Conservation (phyloP, 2,329 filamentous ascomycete species). For the Gremmenia infestans region DNA sequence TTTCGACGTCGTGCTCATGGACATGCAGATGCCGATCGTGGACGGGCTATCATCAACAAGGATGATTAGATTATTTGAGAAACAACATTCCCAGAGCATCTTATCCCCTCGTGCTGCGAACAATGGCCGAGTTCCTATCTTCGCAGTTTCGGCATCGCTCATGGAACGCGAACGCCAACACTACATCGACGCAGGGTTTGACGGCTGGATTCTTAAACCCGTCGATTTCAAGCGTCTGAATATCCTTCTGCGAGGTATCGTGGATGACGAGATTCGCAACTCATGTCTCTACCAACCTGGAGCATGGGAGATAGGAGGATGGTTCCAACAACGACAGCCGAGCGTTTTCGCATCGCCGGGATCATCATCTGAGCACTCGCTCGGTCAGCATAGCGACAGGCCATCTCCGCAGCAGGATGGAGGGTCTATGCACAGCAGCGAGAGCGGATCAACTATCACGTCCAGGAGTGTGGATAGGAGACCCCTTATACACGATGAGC, state of each 20-base stretch:
- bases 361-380: slow-evolving; percentile 11
- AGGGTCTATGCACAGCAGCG: slow-evolving; percentile 10
- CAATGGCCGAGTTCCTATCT: slow-evolving; percentile 70
- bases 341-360: neutral
- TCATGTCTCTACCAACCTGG: slow-evolving; percentile 65
- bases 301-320: slow-evolving; percentile 80
- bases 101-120: slow-evolving; percentile 54
- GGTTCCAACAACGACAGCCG: slow-evolving; percentile 49
- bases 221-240: slow-evolving; percentile 75
- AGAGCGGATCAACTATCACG: slow-evolving; percentile 13
- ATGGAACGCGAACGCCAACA: slow-evolving; percentile 61
- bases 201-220: slow-evolving; percentile 87
- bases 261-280: slow-evolving; percentile 52
- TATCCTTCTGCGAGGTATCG: slow-evolving; percentile 64
- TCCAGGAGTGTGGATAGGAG: neutral
- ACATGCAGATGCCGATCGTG: slow-evolving; percentile 94
- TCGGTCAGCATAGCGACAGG: slow-evolving; percentile 1
- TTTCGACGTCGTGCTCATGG: slow-evolving; percentile 84
- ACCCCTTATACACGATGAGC: slow-evolving; percentile 15
- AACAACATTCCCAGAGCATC: slow-evolving; percentile 40
- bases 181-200: slow-evolving; percentile 76
- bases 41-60: slow-evolving; percentile 78
- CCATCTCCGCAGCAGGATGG: neutral
- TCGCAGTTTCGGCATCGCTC: slow-evolving; percentile 81
- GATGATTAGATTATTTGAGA: slow-evolving; percentile 73